Evolutionary conservation across 305 asterid species (phyloP).

Genomic region (Rubia tinctorum): DNA sequence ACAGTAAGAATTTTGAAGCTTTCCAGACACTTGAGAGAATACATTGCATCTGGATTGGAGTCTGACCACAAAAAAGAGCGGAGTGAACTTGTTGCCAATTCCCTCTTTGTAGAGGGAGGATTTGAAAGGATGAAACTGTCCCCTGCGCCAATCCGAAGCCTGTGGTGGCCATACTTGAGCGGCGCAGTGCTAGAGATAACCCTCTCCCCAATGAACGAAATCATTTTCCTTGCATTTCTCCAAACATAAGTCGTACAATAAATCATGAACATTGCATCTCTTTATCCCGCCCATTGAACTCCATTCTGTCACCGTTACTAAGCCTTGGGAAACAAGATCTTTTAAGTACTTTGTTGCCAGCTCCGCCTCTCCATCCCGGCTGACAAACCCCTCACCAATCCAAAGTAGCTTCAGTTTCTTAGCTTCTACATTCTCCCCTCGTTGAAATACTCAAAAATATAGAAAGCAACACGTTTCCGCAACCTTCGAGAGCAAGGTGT

Average conservation of each 20-base stretch:
- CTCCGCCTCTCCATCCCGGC: background rate
- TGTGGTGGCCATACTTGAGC: background rate
- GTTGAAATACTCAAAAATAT: conserved; percentile 8
- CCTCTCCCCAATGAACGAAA: background rate
- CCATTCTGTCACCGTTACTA: background rate
- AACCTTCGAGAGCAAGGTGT: background rate
- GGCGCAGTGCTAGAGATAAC: no score
- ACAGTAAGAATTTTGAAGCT: background rate
- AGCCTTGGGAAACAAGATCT: conserved; percentile 4
- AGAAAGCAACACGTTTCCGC: background rate
- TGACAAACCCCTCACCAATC: conserved; percentile 20
- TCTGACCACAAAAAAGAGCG: background rate
- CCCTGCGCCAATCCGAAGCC: background rate
- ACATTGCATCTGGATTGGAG: no score
- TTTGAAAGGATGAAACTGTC: background rate
- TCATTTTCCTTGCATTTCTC: conserved; percentile 3
- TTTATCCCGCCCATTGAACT: background rate
- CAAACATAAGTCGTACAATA: conserved; percentile 9
- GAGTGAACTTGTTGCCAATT: background rate
- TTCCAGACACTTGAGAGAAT: background rate
- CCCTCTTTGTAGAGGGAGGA: background rate
- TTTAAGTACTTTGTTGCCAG: conserved; percentile 7
- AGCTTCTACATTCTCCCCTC: background rate
- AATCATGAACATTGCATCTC: conserved; percentile 3
- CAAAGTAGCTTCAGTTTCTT: background rate